phyloP scores from a whole-genome alignment of 2,329 filamentous ascomycete species.

The Chalaropsis ovoidea region DNA sequence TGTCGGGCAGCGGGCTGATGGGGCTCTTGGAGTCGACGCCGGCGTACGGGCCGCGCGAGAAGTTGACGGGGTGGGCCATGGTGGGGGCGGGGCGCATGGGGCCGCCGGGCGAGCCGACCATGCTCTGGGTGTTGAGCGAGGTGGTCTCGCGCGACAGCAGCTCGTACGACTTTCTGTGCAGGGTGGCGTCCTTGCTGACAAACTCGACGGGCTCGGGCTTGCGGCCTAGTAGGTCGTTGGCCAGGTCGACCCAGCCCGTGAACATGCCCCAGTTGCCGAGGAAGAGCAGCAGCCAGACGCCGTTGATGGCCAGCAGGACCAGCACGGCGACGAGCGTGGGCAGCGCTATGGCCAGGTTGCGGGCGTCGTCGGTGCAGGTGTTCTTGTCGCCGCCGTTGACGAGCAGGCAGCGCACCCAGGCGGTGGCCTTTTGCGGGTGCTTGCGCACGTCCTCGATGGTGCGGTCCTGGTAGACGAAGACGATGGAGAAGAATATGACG shows the following conservation, averaged over 20 bases:
- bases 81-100: conserved; percentile 24
- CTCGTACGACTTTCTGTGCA: conserved; percentile 63
- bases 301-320: conserved; percentile 73
- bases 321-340: conserved; percentile 71
- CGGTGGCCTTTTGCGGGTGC: conserved; percentile 42
- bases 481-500: conserved; percentile 84
- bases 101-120: conserved; percentile 28
- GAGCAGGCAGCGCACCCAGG: conserved; percentile 67
- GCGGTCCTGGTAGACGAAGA: conserved; percentile 82
- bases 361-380: conserved; percentile 53
- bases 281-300: conserved; percentile 73
- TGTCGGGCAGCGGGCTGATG: conserved; percentile 3
- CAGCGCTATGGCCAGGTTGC: conserved; percentile 58
- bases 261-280: conserved; percentile 79
- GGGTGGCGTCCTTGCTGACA: conserved; percentile 72
- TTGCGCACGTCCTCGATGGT: conserved; percentile 51
- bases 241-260: conserved; percentile 65
- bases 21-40: conserved; percentile 14
- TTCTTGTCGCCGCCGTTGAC: conserved; percentile 49
- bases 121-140: conserved; percentile 42
- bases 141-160: conserved; percentile 58
- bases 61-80: conserved; percentile 3
- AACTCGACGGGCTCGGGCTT: conserved; percentile 59
- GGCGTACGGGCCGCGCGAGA: neutral
- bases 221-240: conserved; percentile 40